phyloP scores from a whole-genome alignment of 805 yeast genomes.

The Huiozyma sinensis region DNA sequence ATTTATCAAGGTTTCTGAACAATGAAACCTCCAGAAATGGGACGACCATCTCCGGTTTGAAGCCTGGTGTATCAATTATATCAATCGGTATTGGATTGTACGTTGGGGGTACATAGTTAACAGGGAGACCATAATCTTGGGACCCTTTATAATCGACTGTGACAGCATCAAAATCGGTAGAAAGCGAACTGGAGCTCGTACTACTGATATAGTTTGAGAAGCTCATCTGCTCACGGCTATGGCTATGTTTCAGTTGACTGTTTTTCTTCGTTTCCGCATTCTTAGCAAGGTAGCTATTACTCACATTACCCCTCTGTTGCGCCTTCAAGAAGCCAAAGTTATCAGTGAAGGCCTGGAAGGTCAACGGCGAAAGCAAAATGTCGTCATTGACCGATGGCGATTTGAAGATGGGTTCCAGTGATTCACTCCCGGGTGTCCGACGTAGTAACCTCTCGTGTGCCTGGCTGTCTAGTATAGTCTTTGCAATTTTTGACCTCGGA shows the following conservation, averaged over 20 bases:
- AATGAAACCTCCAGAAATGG: conserved; percentile 69
- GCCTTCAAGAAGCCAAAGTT: conserved; percentile 15
- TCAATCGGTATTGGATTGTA: conserved; percentile 55
- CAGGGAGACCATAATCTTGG: conserved; percentile 8
- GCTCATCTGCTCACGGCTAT: too few relatives aligned
- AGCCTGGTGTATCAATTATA: conserved; percentile 65
- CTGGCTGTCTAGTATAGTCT: conserved; percentile 38
- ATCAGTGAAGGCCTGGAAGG: conserved; percentile 28
- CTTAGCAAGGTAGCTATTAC: conserved; percentile 5
- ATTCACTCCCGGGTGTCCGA: conserved; percentile 24
- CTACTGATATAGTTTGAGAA: not conserved
- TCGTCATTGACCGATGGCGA: conserved; percentile 24
- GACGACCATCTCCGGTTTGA: conserved; percentile 52
- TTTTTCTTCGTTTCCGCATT: not conserved
- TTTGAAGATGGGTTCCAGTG: conserved; percentile 20
- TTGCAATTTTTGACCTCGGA: conserved; percentile 32
- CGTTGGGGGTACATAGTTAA: conserved; percentile 36
- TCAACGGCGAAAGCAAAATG: conserved; percentile 29
- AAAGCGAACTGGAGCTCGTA: not conserved
- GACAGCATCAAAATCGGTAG: not conserved
- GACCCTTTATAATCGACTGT: too few relatives aligned
- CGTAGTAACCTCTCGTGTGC: conserved; percentile 32
- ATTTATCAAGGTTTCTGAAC: conserved; percentile 49
- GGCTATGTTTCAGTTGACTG: not conserved
- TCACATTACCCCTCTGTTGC: conserved; percentile 7